Conservation (phyloP, 2,329 filamentous ascomycete species). For the Lachnellula subtilissima region DNA sequence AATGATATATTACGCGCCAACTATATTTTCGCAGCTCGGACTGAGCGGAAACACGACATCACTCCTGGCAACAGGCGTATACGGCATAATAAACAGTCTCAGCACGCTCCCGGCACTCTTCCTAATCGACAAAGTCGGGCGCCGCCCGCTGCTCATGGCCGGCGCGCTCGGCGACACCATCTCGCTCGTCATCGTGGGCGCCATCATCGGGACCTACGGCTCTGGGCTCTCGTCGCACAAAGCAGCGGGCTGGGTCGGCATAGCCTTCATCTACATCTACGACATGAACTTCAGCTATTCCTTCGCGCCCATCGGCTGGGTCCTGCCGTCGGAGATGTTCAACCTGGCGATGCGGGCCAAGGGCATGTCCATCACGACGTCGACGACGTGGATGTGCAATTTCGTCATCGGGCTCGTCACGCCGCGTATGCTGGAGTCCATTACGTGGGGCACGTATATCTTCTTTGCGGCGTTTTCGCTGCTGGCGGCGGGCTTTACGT, state of each 20-base stretch:
- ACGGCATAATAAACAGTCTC: constrained; percentile 51
- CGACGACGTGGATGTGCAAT: constrained; percentile 55
- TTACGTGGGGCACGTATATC: constrained; percentile 49
- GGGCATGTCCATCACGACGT: constrained; percentile 56
- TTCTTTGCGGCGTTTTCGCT: constrained; percentile 55
- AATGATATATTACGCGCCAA: constrained; percentile 39
- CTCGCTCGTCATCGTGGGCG: constrained; percentile 53
- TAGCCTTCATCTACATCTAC: constrained; percentile 55
- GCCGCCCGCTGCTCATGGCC: constrained; percentile 37
- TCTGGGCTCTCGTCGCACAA: constrained; percentile 41
- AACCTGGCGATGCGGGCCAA: constrained; percentile 53
- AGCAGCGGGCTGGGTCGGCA: constrained; percentile 52
- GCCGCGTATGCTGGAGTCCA: constrained; percentile 50
- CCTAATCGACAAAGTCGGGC: constrained; percentile 27
- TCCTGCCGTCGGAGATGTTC: constrained; percentile 54
- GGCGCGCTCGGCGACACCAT: constrained; percentile 46
- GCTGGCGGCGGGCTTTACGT: constrained; percentile 45
- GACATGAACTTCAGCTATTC: constrained; percentile 36
- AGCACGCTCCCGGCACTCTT: constrained; percentile 36
- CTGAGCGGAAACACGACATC: constrained; percentile 40
- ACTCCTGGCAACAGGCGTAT: constrained; percentile 53
- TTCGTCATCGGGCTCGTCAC: constrained; percentile 51
- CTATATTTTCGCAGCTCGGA: constrained; percentile 42
- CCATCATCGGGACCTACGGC: constrained; percentile 46
- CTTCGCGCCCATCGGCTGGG: constrained; percentile 51